These are phyloP conservation scores for Naegleria fowleri DNA, from an alignment of 208 protist genomes.

Conservation along the genomic window DNA sequence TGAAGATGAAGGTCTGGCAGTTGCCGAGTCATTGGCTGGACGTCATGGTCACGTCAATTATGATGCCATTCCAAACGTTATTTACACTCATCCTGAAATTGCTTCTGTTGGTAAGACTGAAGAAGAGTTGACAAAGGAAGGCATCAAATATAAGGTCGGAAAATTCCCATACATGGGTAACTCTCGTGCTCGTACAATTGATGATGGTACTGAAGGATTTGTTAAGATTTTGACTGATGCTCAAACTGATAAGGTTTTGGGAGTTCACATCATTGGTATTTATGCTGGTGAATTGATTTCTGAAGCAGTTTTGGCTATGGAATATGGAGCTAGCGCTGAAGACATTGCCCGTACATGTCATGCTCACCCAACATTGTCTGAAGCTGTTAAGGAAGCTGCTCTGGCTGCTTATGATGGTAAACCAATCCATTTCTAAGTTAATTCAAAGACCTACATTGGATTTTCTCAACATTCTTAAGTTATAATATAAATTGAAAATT, in stretches of 20 bases:
- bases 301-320: slow-evolving; percentile 92
- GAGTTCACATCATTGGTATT: slow-evolving; percentile 94
- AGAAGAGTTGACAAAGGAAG: slow-evolving; percentile 85
- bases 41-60: slow-evolving; percentile 94
- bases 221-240: slow-evolving; percentile 93
- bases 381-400: slow-evolving; percentile 97
- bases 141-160: slow-evolving; percentile 88
- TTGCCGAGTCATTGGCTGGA: slow-evolving; percentile 82
- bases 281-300: slow-evolving; percentile 94
- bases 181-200: slow-evolving; percentile 89
- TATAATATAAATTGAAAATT: too few relatives aligned
- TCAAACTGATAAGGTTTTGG: slow-evolving; percentile 92
- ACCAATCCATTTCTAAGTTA: slow-evolving; percentile 93
- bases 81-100: slow-evolving; percentile 99
- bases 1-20: slow-evolving; percentile 95
- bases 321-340: slow-evolving; percentile 93
- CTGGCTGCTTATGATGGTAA: slow-evolving; percentile 86
- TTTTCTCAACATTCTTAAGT: too few relatives aligned
- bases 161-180: slow-evolving; percentile 97
- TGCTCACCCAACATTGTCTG: slow-evolving; percentile 95
- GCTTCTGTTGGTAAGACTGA: slow-evolving; percentile 95
- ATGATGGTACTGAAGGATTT: slow-evolving; percentile 83
- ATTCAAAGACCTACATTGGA: too few relatives aligned
- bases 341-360: slow-evolving; percentile 97
- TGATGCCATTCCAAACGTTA: slow-evolving; percentile 92